Evolutionary conservation across 2,329 filamentous ascomycete species (phyloP).

Genomic region (Ploettnerulaceae sp.): DNA sequence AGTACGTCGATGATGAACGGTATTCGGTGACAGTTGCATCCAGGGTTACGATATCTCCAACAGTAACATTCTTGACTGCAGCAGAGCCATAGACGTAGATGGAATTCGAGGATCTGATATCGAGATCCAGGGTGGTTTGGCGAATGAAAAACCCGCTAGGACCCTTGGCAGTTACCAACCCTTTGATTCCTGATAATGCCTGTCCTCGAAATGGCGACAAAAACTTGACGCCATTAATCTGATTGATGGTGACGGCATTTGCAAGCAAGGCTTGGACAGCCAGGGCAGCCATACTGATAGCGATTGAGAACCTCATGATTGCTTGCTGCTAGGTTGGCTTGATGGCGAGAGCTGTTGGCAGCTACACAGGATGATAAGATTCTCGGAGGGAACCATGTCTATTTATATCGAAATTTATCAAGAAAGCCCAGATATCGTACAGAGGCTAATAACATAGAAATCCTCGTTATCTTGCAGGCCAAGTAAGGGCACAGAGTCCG

Average conservation of each 20-base stretch:
- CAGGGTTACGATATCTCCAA: constrained; percentile 59
- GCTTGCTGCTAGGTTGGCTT: constrained; percentile 1
- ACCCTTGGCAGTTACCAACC: constrained; percentile 46
- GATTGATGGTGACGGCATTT: constrained; percentile 45
- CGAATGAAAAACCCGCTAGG: constrained; percentile 60
- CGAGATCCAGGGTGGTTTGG: constrained; percentile 51
- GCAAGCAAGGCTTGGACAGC: not conserved
- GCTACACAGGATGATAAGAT: too few relatives aligned
- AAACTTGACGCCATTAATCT: constrained; percentile 63
- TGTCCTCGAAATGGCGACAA: constrained; percentile 58
- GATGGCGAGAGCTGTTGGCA: too few relatives aligned
- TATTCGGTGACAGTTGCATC: constrained; percentile 57
- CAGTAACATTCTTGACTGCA: constrained; percentile 46
- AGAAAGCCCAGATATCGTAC: too few relatives aligned
- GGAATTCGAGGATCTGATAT: constrained; percentile 56
- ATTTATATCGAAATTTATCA: too few relatives aligned
- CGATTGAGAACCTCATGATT: constrained; percentile 7
- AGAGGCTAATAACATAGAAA: too few relatives aligned
- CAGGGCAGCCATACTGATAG: not conserved
- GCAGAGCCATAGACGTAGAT: constrained; percentile 58
- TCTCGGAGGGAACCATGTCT: too few relatives aligned
- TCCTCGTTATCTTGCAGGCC: too few relatives aligned
- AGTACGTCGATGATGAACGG: constrained; percentile 41
- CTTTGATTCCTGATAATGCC: constrained; percentile 49
- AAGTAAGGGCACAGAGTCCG: too few relatives aligned